Base-by-base conservation (phyloP, 352 stramenopile species). In the Pythium phragmiticola region DNA sequence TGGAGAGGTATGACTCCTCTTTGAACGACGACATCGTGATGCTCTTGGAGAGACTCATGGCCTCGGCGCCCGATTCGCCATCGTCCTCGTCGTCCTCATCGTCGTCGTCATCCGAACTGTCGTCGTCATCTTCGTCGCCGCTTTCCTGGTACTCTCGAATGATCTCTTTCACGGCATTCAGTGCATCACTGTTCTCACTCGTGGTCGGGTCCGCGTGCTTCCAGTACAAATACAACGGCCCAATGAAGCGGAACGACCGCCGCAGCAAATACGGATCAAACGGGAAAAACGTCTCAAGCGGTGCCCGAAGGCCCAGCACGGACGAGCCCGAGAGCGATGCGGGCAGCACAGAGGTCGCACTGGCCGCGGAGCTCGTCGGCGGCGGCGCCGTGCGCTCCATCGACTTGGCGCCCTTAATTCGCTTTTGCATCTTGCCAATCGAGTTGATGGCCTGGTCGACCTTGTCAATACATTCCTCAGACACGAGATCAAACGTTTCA, bases 211-310 rank as follows among this genome's bases (percentile, higher is more conserved):
- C 86, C 23, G 81, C 86, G 52, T 94, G 84, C 69, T 97, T 93
- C 96, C 96, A 99, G 73, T 98, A 96, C 55, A 96, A 73, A 69
- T 98, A 99, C 57, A 96, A 83, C 37, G 88, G 87, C 5, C 95
- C 89, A 51, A 99, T 93, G 68, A 90, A 98, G 26, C 74, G 78
- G 70, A 98, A 97, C 21, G 94, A 98, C 34, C 87, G 84, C 19
- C 94, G 81, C 30, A 99, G 70, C 39, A 99, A 75, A 65, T 98
- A 98, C 8, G 97, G 97, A 75, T 99, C 97, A 64, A 99, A 99
- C 26, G 97, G 97, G 61, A 99, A 99, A 66, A 98, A 99, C 7
- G 84, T 92, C 59, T 92, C 81, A 7, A 90, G 69, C 19, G 80
- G 78, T 41, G 89, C 78, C 12, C 82, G 80, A 36, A 85, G 72